phyloP scores from a whole-genome alignment of 345 rosid genomes.

The Mangifera indica region DNA sequence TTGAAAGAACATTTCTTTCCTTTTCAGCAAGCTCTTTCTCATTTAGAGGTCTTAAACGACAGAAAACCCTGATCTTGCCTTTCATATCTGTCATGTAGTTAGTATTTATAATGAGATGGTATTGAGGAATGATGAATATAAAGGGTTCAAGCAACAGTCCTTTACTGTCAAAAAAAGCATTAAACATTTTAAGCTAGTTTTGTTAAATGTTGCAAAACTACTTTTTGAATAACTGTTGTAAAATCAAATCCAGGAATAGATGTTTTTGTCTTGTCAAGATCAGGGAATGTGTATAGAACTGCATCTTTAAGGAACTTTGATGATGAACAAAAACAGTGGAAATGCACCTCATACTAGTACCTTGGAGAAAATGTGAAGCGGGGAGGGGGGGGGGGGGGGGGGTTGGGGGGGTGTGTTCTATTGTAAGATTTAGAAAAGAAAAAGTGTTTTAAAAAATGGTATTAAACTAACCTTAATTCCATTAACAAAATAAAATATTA shows the following conservation, averaged over 20 bases:
- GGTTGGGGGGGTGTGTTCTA: no score
- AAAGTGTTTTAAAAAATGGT: no score
- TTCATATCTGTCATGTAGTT: slow-evolving; percentile 71
- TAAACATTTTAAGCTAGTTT: background rate
- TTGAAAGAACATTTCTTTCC: slow-evolving; percentile 44
- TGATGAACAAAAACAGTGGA: background rate
- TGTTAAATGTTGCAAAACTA: background rate
- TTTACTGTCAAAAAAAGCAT: background rate
- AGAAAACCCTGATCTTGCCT: slow-evolving; percentile 89
- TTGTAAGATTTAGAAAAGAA: no score
- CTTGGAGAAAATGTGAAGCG: no score
- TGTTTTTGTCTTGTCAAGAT: no score
- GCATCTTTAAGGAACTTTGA: background rate
- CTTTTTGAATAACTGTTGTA: no score
- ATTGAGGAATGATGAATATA: background rate
- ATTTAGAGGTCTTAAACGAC: slow-evolving; percentile 80
- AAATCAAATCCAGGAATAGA: background rate
- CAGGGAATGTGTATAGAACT: background rate
- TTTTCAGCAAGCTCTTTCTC: slow-evolving; percentile 69
- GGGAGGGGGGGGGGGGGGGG: no score
- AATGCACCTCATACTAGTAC: background rate
- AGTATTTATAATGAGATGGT: slow-evolving; percentile 6
- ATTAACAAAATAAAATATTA: no score
- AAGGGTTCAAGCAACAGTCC: background rate
- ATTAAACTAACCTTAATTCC: no score